Evolutionary conservation across 495 filamentous ascomycete genomes (phyloP).

Genomic region (Penicillium cosmopolitanum): DNA sequence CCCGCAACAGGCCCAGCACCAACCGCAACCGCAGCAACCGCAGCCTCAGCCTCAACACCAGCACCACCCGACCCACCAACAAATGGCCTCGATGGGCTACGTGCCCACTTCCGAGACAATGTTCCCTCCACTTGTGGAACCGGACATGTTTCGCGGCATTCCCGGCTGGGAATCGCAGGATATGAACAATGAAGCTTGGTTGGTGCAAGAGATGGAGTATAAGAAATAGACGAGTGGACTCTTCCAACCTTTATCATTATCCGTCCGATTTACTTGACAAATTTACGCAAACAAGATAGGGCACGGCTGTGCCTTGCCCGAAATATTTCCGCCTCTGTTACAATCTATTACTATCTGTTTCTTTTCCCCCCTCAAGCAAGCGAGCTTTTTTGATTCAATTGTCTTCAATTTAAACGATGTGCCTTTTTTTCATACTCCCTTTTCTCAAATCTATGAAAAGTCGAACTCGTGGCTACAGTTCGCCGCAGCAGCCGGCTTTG

Average conservation of each 20-base stretch:
- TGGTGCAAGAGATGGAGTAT: neutral
- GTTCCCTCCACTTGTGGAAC: conserved; percentile 27
- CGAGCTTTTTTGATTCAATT: neutral
- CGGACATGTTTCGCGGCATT: conserved; percentile 8
- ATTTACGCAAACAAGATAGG: neutral
- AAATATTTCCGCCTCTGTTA: neutral
- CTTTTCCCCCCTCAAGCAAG: neutral
- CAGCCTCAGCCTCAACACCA: conserved; percentile 8
- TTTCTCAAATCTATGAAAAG: neutral
- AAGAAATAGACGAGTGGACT: neutral
- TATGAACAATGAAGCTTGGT: neutral
- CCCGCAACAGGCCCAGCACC: conserved; percentile 9
- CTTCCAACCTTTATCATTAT: neutral
- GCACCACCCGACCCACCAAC: neutral
- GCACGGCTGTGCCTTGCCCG: neutral
- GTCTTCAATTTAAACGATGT: neutral
- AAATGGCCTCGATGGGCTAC: conserved; percentile 2
- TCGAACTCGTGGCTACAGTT: neutral
- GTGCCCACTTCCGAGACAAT: conserved; percentile 17
- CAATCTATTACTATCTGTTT: neutral
- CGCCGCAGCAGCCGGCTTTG: neutral
- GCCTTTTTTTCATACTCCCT: neutral
- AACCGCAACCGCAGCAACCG: neutral
- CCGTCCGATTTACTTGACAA: neutral
- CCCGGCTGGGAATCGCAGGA: conserved; percentile 3